Evolutionary conservation across 1,139 yeast species (phyloP), one percentile per base, ranked within the genome.

Genomic region (Debaryomyces sp.): DNA sequence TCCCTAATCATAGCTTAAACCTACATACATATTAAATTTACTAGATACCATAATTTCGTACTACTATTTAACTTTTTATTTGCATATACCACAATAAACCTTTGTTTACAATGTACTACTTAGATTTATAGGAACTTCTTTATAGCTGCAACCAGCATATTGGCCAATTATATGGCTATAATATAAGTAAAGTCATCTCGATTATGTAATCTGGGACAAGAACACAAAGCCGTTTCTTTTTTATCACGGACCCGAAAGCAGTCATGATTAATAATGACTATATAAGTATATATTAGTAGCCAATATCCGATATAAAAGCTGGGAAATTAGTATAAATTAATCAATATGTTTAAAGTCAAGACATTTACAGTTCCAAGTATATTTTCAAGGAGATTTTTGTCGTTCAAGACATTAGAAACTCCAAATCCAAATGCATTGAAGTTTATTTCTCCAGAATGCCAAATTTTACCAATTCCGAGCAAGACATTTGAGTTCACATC

Each of bases 361-460:
- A 34, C 27, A 7, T 22, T 41, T 30, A 21, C 36, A 5, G 6
- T 30, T 21, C 34, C 21, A 35, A n/a, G 18, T 23, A 12, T 35
- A 12, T 17, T 42, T 17, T 32, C 32, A 15, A 49, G 40, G 41
- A 59, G 77, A 39, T 57, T 65, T 29, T 64, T 73, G 13, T 63
- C 75, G 1, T 74, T 76, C 59, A 68, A 75, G 53, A 75, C 81
- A 5, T 61, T 66, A 37, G 67, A 88, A 3, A 94, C 99, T 0
- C 99, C 99, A 4, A 94, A 94, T 61, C 92, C 85, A 37, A 89
- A 94, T 66, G 98, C 99, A 0, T 73, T 94, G 51, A 94, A 94
- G 70, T 94, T 91, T 58, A 67, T 80, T 12, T 72, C 84, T 2
- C 71, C 71, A 18, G 81, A 78, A 46, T 64, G 63, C 46, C 58